Conservation (phyloP, 139 green algal species). For the Dunaliella primolecta region DNA sequence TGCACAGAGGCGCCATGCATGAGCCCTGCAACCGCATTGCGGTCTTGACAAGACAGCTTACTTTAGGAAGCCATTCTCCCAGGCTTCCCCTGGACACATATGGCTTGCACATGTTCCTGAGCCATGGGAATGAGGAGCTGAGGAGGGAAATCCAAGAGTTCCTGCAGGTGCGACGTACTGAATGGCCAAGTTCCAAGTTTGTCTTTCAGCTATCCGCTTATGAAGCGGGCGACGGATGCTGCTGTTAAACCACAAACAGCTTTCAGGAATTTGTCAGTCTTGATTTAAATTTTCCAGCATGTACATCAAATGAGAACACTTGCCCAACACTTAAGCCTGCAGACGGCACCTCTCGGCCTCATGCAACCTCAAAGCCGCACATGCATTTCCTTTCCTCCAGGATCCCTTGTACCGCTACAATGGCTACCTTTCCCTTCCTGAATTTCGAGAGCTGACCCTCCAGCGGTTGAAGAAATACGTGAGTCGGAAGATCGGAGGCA, state of each 20-base stretch:
- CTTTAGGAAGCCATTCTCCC: no score
- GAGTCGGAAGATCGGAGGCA: slow-evolving; percentile 57
- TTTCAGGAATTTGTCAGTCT: background rate
- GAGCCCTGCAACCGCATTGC: no score
- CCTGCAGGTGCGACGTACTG: slow-evolving; percentile 54
- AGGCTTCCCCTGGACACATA: slow-evolving; percentile 8
- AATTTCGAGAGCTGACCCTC: slow-evolving; percentile 75
- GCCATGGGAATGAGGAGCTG: slow-evolving; percentile 69
- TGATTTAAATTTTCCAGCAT: background rate
- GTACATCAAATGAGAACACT: background rate
- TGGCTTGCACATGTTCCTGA: slow-evolving; percentile 44
- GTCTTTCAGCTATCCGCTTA: background rate
- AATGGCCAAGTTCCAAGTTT: background rate
- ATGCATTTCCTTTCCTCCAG: no score
- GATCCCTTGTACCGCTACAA: slow-evolving; percentile 72
- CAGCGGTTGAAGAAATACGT: slow-evolving; percentile 66
- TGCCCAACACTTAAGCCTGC: no score
- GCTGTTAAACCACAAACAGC: background rate
- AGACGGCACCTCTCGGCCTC: no score
- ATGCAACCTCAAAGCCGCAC: no score
- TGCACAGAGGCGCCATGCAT: no score
- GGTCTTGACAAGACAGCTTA: no score
- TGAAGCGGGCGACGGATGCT: background rate
- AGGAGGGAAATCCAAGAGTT: slow-evolving; percentile 66
- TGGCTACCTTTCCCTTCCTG: slow-evolving; percentile 66